phyloP scores from a whole-genome alignment of 2,329 filamentous ascomycete genomes.

The Elsinoe ampelina region DNA sequence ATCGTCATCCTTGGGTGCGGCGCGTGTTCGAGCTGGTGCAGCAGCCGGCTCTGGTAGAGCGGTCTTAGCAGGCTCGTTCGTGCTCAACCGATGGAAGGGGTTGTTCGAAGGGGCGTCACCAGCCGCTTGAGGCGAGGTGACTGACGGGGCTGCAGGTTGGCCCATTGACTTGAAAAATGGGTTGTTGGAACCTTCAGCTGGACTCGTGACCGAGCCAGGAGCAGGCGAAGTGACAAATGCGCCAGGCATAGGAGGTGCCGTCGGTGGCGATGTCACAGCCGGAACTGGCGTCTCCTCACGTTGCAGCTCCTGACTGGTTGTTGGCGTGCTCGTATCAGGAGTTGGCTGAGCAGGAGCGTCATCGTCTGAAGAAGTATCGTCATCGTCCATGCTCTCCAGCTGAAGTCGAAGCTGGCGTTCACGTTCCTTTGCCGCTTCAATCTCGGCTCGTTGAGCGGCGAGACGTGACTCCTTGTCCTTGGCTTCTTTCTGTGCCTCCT shows the following conservation, averaged over 20 bases:
- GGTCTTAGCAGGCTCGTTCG: constrained; percentile 46
- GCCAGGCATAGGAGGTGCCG: constrained; percentile 24
- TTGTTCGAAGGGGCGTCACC: constrained; percentile 59
- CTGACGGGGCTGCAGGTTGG: constrained; percentile 41
- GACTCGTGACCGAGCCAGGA: constrained; percentile 38
- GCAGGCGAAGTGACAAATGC: constrained; percentile 38
- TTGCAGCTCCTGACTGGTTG: constrained; percentile 47
- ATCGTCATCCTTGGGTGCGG: constrained; percentile 51
- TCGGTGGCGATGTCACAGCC: constrained; percentile 30
- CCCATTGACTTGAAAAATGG: constrained; percentile 89
- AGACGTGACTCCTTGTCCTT: constrained; percentile 82
- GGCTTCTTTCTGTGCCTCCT: constrained; percentile 75
- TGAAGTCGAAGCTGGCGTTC: constrained; percentile 84
- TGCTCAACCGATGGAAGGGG: constrained; percentile 82
- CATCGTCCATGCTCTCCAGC: constrained; percentile 67
- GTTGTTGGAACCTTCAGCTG: constrained; percentile 72
- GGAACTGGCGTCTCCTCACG: constrained; percentile 41
- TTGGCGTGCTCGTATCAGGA: constrained; percentile 50
- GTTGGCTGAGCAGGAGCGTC: constrained; percentile 65
- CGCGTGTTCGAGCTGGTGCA: constrained; percentile 42
- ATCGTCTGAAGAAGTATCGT: constrained; percentile 71
- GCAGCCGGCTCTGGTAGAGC: constrained; percentile 42
- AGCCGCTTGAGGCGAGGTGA: constrained; percentile 35
- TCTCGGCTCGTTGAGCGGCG: constrained; percentile 76
- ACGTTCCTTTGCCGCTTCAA: constrained; percentile 81